Base-by-base conservation (phyloP, 192 early-diverging fungal species). In the Chytriomyces sp. region DNA sequence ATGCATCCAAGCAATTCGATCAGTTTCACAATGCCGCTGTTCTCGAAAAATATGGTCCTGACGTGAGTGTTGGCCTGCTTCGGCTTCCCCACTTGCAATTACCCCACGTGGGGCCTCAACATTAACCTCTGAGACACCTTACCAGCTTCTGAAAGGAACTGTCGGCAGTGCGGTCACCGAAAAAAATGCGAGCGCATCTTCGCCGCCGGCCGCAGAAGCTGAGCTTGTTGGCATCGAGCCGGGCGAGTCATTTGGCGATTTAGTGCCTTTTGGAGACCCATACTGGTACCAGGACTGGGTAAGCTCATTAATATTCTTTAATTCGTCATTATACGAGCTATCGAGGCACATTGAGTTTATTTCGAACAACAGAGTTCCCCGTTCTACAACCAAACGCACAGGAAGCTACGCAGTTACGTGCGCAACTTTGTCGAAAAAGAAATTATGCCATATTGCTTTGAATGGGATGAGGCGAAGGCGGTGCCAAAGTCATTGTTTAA, bases 1-100 rank as follows among this genome's bases (percentile, higher is more conserved):
- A 94, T 78, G 93, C 93, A 31, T 80, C 90, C 30, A 91, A 92
- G 79, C 91, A 93, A 79, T 94, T 93, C 71, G 89, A 92, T 76
- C 83, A 91, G 72, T 94, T 94, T 83, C 93, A 94, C 78, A 89
- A 89, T 69, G 70, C 81, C 33, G 72, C 77, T 52, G 75, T 92
- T 39, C 77, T 93, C 25, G 85, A 85, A 28, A 88, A 92, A 72
- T 89, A 81, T 40, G 84, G 86, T 0, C 79, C 89, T 33, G 78
- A 73, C 39, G 71, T 73, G 40, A 59, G 52, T 32, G 61, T 28
- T 26, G 19, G 8, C 36, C 36, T 63, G 8, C 36, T 63, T 38
- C 36, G 14, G 56, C 14, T 31, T 59, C 2, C 12, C 17, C 28
- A 22, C 22, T 17, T 14, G 44, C 22, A 22, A n/a, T 49, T 22